Conservation (phyloP, 2,329 filamentous ascomycete genomes). For the Paracamarosporium sp. region DNA sequence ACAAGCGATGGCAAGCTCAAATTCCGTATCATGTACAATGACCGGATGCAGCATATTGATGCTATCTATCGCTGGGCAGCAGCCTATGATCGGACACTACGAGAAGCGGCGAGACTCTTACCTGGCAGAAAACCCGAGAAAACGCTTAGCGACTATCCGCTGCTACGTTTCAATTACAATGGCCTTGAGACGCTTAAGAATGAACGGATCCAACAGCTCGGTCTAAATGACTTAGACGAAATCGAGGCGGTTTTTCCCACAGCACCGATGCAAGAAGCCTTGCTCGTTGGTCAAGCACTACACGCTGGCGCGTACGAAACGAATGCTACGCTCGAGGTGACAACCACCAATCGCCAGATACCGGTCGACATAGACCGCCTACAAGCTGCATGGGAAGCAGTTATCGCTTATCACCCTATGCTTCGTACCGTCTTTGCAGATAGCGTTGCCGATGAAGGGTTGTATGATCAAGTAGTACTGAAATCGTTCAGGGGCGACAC, state of each 20-base stretch:
- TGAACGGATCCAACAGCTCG: conserved; percentile 15
- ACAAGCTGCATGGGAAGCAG: conserved; percentile 20
- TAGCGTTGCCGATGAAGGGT: conserved; percentile 14
- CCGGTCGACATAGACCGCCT: conserved; percentile 7
- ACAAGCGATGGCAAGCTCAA: conserved; percentile 11
- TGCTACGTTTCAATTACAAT: conserved; percentile 20
- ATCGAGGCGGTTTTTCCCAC: conserved; percentile 20
- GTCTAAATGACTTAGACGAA: conserved; percentile 5
- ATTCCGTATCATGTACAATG: conserved; percentile 20
- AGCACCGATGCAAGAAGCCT: conserved; percentile 18
- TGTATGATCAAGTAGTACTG: conserved; percentile 23
- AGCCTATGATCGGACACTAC: conserved; percentile 4
- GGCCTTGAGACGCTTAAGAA: conserved; percentile 15
- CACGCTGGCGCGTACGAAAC: conserved; percentile 12
- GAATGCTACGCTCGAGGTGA: conserved; percentile 8
- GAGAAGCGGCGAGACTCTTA: conserved; percentile 2
- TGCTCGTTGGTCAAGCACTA: conserved; percentile 13
- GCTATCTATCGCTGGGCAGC: conserved; percentile 22
- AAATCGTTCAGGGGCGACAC: conserved; percentile 7
- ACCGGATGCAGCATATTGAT: conserved; percentile 18
- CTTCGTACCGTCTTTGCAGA: conserved; percentile 21
- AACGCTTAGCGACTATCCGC: conserved; percentile 8
- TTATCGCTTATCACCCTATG: conserved; percentile 18
- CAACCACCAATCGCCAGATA: background rate
- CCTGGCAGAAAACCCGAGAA: conserved; percentile 7